These are phyloP conservation scores for Elymus sibiricus DNA, from an alignment of 176 grass and related monocot genomes.

Conservation along the genomic window DNA sequence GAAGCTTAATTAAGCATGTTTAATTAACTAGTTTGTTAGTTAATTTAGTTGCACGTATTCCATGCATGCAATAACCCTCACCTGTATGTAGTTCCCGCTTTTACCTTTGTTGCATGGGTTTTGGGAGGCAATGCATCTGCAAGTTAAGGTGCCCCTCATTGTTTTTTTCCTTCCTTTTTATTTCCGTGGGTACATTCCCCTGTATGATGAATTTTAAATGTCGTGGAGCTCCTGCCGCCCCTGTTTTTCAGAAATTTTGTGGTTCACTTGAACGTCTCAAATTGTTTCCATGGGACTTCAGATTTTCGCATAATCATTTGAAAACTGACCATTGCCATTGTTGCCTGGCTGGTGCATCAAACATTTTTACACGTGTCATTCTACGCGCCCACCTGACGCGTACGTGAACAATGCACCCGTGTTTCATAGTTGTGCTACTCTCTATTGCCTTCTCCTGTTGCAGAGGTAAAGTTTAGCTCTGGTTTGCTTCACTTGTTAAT, in stretches of 20 bases:
- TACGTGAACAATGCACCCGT: not conserved
- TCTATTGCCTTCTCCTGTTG: conserved; percentile 39
- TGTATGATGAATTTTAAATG: not conserved
- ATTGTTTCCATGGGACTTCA: too few relatives aligned
- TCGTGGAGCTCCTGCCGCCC: too few relatives aligned
- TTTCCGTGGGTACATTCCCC: not conserved
- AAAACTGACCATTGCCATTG: not conserved
- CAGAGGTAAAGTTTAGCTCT: conserved; percentile 50
- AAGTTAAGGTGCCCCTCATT: not conserved
- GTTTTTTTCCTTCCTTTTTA: too few relatives aligned
- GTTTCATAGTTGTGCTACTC: conserved; percentile 27
- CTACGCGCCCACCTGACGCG: too few relatives aligned
- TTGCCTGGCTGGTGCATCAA: not conserved
- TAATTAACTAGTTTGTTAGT: not conserved
- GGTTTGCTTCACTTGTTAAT: not conserved
- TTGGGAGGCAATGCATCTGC: conserved; percentile 18
- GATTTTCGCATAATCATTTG: not conserved
- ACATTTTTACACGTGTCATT: too few relatives aligned
- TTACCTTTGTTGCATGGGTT: conserved; percentile 16
- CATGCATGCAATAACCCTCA: conserved; percentile 12
- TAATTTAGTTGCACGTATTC: not conserved
- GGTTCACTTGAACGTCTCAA: too few relatives aligned
- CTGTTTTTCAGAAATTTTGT: too few relatives aligned
- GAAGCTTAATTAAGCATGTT: conserved; percentile 1
- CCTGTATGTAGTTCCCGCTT: conserved; percentile 1